A percentile compares a stretch with the other conserved stretches of the same genome.
These are phyloP conservation scores for Colletotrichum sp. DNA, from an alignment of 2,329 filamentous ascomycete genomes.

Conservation along the genomic window DNA sequence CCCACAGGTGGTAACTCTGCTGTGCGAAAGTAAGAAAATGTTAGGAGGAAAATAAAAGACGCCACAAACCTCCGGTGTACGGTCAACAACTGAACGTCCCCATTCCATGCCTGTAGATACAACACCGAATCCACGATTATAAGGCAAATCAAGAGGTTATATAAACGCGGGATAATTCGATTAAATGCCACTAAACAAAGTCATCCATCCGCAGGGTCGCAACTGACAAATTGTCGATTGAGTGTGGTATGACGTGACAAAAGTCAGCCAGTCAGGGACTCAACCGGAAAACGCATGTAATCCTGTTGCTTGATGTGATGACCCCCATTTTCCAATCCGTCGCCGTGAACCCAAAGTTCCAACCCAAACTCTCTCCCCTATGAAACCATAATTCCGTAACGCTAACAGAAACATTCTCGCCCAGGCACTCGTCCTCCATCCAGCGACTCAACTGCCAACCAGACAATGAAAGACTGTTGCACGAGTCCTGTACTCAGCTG, in stretches of 20 bases:
- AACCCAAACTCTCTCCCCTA: no score
- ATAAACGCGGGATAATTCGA: background rate
- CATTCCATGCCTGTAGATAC: background rate
- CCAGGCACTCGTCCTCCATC: no score
- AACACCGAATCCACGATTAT: accelerated
- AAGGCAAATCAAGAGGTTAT: no score
- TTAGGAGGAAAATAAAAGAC: background rate
- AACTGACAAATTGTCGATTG: background rate
- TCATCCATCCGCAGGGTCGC: background rate
- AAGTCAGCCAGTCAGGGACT: background rate
- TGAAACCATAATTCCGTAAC: no score
- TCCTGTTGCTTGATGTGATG: no score
- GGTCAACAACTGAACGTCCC: background rate
- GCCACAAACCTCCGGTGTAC: accelerated
- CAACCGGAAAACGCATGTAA: background rate
- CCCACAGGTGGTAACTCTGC: background rate
- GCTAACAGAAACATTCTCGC: no score
- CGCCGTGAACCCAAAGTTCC: no score
- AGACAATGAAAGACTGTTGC: no score
- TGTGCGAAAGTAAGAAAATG: background rate
- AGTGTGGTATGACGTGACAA: background rate
- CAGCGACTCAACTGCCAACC: no score
- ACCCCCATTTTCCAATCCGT: no score
- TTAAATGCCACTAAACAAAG: background rate
- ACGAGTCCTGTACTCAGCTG: background rate